Conservation (phyloP, 1,284 basidiomycete species). For the Trametes sp. region DNA sequence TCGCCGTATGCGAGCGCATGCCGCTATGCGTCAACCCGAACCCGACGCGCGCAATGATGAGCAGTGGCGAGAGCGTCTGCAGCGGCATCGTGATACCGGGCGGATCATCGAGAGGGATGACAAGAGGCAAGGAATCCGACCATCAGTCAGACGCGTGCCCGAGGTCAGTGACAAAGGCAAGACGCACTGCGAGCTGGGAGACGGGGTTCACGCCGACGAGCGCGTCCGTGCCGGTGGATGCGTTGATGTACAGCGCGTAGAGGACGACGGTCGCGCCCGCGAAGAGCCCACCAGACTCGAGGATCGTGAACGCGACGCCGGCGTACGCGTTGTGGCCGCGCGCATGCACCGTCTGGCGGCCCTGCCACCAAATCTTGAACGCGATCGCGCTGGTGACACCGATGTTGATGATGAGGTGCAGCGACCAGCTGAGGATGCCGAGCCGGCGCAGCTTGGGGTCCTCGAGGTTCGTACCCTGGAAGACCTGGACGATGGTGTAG, state of each 20-base stretch:
- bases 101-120: too few relatives aligned
- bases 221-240: conserved; percentile 14
- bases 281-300: conserved; percentile 24
- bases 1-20: not conserved
- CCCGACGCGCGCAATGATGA: conserved; percentile 16
- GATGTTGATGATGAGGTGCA: conserved; percentile 19
- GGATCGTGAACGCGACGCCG: conserved; percentile 18
- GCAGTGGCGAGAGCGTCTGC: conserved; percentile 9
- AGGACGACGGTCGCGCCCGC: conserved; percentile 19
- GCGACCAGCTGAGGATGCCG: conserved; percentile 13
- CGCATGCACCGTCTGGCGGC: conserved; percentile 9
- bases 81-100: too few relatives aligned
- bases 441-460: conserved; percentile 7
- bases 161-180: not conserved
- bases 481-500: conserved; percentile 9
- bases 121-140: too few relatives aligned
- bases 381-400: conserved; percentile 11
- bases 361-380: conserved; percentile 20
- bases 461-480: conserved; percentile 6
- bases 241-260: conserved; percentile 18
- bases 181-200: conserved; percentile 20
- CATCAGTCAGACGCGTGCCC: not conserved
- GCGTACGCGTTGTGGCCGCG: conserved; percentile 18
- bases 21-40: conserved; percentile 17
- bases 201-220: conserved; percentile 18